These are phyloP conservation scores for Candida freyschussii DNA, from an alignment of 1,139 yeast species.

Conservation along the genomic window DNA sequence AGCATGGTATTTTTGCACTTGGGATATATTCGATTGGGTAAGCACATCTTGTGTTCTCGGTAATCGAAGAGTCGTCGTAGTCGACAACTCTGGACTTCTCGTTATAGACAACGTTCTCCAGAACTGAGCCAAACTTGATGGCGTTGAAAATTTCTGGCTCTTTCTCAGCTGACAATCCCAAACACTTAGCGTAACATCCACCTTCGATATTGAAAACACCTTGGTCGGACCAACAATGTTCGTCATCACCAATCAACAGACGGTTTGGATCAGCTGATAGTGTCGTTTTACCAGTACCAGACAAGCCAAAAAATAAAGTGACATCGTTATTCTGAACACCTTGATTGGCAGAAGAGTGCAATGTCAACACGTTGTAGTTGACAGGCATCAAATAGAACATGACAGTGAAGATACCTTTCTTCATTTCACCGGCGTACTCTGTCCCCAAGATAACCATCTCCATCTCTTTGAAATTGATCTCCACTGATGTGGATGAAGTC, in stretches of 20 bases:
- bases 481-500: constrained; percentile 95
- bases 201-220: constrained; percentile 99
- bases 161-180: constrained; percentile 83
- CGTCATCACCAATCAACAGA: constrained; percentile 95
- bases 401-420: constrained; percentile 97
- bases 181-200: constrained; percentile 98
- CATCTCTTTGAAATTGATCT: constrained; percentile 94
- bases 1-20: constrained; percentile 93
- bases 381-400: constrained; percentile 99
- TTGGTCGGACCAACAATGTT: constrained; percentile 98
- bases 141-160: constrained; percentile 98
- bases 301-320: constrained; percentile 91
- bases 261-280: constrained; percentile 95
- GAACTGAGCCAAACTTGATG: constrained; percentile 86
- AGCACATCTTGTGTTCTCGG: constrained; percentile 98
- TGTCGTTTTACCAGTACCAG: constrained; percentile 98
- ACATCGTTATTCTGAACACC: constrained; percentile 63
- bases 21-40: constrained; percentile 97
- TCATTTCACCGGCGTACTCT: constrained; percentile 99
- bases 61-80: constrained; percentile 73
- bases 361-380: constrained; percentile 82
- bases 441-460: constrained; percentile 99
- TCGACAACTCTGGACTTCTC: constrained; percentile 77
- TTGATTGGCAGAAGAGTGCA: constrained; percentile 95
- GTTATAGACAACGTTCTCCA: constrained; percentile 92